Evolutionary conservation across 768 basidiomycete genomes (phyloP).

Genomic region (Boletus rubroflammeus): DNA sequence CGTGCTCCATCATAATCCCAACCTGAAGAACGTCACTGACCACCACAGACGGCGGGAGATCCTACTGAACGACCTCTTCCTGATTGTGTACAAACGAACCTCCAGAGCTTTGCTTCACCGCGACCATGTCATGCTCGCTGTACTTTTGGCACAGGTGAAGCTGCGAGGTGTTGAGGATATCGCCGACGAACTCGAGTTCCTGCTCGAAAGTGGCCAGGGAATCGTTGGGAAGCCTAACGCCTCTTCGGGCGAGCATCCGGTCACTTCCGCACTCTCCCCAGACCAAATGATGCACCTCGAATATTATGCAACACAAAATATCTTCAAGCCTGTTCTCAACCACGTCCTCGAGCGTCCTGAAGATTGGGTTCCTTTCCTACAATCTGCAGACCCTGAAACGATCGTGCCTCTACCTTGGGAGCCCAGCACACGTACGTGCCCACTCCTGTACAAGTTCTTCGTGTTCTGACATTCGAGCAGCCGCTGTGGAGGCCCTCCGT

Average conservation of each 20-base stretch:
- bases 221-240: constrained; percentile 38
- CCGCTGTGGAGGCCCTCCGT: constrained; percentile 70
- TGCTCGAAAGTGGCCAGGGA: constrained; percentile 84
- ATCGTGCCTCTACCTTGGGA: constrained; percentile 79
- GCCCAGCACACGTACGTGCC: constrained; percentile 64
- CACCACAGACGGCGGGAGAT: constrained; percentile 70
- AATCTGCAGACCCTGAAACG: constrained; percentile 62
- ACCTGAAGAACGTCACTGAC: constrained; percentile 76
- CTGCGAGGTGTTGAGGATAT: constrained; percentile 77
- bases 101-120: constrained; percentile 86
- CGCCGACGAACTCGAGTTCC: constrained; percentile 80
- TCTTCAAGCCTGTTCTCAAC: constrained; percentile 74
- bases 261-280: constrained; percentile 49
- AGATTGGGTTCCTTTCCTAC: constrained; percentile 70
- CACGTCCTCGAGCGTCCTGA: constrained; percentile 59
- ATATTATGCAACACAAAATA: constrained; percentile 62
- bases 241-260: constrained; percentile 35
- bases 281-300: constrained; percentile 71
- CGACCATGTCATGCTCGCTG: constrained; percentile 88
- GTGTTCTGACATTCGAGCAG: constrained; percentile 37
- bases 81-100: constrained; percentile 82
- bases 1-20: constrained; percentile 88
- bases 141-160: constrained; percentile 87
- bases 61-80: constrained; percentile 83
- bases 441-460: background rate